phyloP scores from a whole-genome alignment of 352 stramenopile species.

The Pythium brachiatum region DNA sequence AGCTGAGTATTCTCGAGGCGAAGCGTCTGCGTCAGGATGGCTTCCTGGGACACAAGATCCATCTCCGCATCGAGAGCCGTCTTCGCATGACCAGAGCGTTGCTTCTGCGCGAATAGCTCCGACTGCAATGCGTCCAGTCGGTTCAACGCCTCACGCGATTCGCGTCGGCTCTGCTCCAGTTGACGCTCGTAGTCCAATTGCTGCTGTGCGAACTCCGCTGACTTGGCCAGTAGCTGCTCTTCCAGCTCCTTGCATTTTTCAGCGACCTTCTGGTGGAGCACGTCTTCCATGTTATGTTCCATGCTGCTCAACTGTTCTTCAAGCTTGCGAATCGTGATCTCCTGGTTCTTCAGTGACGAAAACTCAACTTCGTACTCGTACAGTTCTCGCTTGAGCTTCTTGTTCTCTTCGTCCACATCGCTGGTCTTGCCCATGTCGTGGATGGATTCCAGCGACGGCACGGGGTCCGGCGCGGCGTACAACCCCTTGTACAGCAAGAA shows the following conservation, averaged over 20 bases:
- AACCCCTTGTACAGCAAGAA: constrained; percentile 86
- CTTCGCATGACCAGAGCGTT: constrained; percentile 56
- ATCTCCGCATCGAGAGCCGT: constrained; percentile 79
- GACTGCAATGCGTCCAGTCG: constrained; percentile 90
- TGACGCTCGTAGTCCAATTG: constrained; percentile 70
- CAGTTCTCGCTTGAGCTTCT: constrained; percentile 87
- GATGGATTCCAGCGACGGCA: constrained; percentile 60
- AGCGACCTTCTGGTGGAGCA: constrained; percentile 58
- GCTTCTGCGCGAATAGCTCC: constrained; percentile 89
- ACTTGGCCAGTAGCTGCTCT: constrained; percentile 58
- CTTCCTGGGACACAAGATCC: constrained; percentile 86
- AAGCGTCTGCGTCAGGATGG: constrained; percentile 72
- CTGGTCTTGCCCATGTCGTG: constrained; percentile 60
- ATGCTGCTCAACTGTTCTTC: constrained; percentile 87
- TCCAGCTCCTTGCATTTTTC: constrained; percentile 66
- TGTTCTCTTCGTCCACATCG: constrained; percentile 90
- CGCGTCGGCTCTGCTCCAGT: constrained; percentile 49
- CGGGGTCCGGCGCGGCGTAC: constrained; percentile 83
- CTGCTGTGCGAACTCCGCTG: constrained; percentile 80
- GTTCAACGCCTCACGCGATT: constrained; percentile 62
- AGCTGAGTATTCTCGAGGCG: constrained; percentile 82
- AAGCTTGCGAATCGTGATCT: constrained; percentile 96
- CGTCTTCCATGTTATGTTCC: constrained; percentile 64
- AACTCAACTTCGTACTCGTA: constrained; percentile 95
- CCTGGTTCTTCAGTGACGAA: constrained; percentile 94